Evolutionary conservation across 768 basidiomycete genomes (phyloP).

Genomic region (Mycena galopus): DNA sequence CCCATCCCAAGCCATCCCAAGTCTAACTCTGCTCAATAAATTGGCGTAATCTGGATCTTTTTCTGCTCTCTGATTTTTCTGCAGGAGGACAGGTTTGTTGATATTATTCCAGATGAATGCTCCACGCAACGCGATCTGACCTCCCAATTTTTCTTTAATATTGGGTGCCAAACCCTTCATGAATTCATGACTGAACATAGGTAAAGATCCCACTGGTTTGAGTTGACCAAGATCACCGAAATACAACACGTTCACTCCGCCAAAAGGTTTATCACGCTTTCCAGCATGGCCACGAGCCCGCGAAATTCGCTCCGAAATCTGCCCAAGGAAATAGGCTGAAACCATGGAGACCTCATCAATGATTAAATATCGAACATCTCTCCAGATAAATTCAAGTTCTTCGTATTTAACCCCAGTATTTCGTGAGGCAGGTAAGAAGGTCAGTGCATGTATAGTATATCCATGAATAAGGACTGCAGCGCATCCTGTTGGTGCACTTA

Average conservation of each 20-base stretch:
- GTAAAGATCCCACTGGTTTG: neutral
- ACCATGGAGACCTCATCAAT: constrained; percentile 19
- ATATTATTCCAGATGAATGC: neutral
- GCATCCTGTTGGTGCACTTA: constrained; percentile 15
- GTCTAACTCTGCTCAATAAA: neutral
- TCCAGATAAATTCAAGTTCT: neutral
- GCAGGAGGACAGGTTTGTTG: neutral
- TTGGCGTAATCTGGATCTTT: neutral
- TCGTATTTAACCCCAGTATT: neutral
- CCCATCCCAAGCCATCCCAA: constrained; percentile 13
- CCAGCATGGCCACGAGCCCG: neutral
- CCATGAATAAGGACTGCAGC: constrained; percentile 11
- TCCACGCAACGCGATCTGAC: neutral
- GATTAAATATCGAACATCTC: neutral
- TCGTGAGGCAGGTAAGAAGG: neutral
- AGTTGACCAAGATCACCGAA: constrained; percentile 20
- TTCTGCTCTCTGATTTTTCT: neutral
- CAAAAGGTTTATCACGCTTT: neutral
- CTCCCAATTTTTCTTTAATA: neutral
- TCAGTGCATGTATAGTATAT: constrained; percentile 12
- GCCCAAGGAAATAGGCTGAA: neutral
- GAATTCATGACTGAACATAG: neutral
- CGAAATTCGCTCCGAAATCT: neutral
- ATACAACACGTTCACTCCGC: neutral
- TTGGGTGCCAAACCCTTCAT: neutral